Evolutionary conservation across 1,284 basidiomycete species (phyloP).

Genomic region (Crucibulum parvulum): DNA sequence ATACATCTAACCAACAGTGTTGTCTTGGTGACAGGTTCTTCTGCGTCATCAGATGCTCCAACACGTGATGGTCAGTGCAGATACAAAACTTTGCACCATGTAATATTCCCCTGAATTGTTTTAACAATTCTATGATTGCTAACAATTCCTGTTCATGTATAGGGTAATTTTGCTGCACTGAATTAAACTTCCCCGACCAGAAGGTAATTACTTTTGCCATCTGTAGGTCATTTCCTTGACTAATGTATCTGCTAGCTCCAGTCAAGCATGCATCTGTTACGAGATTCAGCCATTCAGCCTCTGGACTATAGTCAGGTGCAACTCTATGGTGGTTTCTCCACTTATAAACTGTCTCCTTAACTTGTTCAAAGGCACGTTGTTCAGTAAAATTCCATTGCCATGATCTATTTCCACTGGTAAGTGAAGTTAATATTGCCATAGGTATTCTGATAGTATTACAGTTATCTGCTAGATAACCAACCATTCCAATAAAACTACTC

Average conservation of each 20-base stretch:
- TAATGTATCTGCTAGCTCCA: constrained; percentile 25
- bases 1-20: constrained; percentile 38
- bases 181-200: constrained; percentile 31
- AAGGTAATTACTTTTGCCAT: constrained; percentile 34
- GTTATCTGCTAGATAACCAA: background rate
- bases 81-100: constrained; percentile 38
- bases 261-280: background rate
- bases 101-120: constrained; percentile 37
- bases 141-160: constrained; percentile 43
- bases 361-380: background rate
- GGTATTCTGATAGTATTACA: background rate
- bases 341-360: constrained; percentile 13
- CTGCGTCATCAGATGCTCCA: constrained; percentile 43
- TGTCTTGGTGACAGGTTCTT: constrained; percentile 38
- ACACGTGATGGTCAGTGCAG: constrained; percentile 45
- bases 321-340: constrained; percentile 17
- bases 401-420: constrained; percentile 7
- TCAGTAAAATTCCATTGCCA: background rate
- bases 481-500: background rate
- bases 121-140: constrained; percentile 35
- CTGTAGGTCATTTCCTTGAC: constrained; percentile 19
- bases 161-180: constrained; percentile 36
- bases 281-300: background rate
- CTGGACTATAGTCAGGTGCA: background rate
- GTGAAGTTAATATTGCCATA: background rate